A percentile compares a stretch with the other conserved stretches of the same genome.
Evolutionary conservation across 1,284 basidiomycete species (phyloP).

Genomic region (Microbotryomycetes sp.): DNA sequence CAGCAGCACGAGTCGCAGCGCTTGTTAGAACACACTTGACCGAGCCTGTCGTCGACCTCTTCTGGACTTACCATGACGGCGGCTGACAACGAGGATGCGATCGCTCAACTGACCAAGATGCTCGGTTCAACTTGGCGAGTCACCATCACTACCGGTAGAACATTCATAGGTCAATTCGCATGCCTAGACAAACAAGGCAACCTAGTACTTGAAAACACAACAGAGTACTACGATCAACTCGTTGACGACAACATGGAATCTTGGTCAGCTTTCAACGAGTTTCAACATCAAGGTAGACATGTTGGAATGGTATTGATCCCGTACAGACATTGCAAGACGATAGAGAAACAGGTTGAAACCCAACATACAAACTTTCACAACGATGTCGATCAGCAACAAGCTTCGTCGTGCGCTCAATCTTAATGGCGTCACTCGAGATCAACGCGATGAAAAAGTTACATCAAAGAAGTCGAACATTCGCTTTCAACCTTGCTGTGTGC

Average conservation of each 20-base stretch:
- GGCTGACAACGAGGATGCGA: no score
- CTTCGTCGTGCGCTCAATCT: neutral
- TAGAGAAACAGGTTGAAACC: conserved; percentile 14
- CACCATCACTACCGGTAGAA: conserved; percentile 15
- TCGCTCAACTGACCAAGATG: conserved; percentile 1
- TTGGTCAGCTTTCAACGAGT: no score
- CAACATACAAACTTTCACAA: neutral
- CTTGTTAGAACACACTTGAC: no score
- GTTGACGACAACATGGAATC: neutral
- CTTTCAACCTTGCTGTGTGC: no score
- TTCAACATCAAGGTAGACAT: conserved; percentile 4
- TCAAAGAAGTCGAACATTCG: no score
- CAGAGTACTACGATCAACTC: conserved; percentile 7
- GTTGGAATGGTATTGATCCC: conserved; percentile 27
- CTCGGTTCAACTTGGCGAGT: conserved; percentile 17
- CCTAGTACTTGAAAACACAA: conserved; percentile 24
- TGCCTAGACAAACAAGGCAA: conserved; percentile 30
- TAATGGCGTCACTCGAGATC: no score
- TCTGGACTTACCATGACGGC: no score
- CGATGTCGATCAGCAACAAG: neutral
- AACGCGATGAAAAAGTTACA: no score
- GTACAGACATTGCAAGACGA: conserved; percentile 13
- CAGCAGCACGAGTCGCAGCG: no score
- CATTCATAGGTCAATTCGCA: conserved; percentile 24
- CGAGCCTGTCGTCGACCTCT: neutral